Conservation (phyloP, 495 filamentous ascomycete genomes). For the Filosporella fistucella region DNA sequence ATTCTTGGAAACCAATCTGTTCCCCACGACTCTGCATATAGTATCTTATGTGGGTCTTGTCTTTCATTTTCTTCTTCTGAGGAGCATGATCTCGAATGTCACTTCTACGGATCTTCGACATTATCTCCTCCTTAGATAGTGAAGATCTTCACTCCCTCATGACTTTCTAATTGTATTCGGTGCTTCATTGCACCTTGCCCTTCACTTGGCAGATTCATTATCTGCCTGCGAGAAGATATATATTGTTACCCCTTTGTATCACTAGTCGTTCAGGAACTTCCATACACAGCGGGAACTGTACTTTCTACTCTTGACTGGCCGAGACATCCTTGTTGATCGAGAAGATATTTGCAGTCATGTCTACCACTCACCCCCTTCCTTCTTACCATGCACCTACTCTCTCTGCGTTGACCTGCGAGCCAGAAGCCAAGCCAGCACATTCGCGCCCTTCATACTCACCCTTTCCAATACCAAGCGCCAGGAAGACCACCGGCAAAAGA, state of each 20-base stretch:
- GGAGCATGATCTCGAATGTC: slow-evolving; percentile 2
- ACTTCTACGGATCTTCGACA: not conserved
- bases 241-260: not conserved
- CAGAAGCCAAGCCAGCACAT: not conserved
- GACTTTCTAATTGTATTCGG: not conserved
- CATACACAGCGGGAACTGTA: too few species aligned
- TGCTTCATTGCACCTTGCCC: not conserved
- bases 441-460: not conserved
- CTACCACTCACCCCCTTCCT: slow-evolving; percentile 1
- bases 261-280: too few species aligned
- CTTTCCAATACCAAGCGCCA: not conserved
- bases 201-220: not conserved
- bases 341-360: too few species aligned
- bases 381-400: slow-evolving; percentile 1
- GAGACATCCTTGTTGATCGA: not conserved
- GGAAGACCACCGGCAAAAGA: not conserved
- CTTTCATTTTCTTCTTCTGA: not conserved
- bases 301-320: not conserved
- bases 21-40: not conserved
- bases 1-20: too few species aligned
- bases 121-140: not conserved
- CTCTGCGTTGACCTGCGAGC: slow-evolving; percentile 9
- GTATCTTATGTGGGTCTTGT: not conserved
- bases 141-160: not conserved
- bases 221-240: not conserved